phyloP scores from a whole-genome alignment of 768 basidiomycete species.

The Lanmaoa rubissima region DNA sequence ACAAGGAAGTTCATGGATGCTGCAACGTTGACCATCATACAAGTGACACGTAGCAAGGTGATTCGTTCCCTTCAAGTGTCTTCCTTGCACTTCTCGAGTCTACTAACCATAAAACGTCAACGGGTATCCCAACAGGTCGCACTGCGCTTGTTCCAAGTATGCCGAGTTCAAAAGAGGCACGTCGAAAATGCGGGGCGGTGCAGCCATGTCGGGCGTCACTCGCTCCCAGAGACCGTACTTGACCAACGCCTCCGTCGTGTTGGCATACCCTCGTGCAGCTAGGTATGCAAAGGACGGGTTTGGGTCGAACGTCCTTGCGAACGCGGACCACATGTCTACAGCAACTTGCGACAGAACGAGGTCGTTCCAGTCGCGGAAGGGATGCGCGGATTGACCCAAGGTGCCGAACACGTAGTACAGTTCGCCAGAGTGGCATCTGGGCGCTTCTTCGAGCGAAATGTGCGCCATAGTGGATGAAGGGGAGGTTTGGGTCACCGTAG shows the following conservation, averaged over 20 bases:
- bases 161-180: conserved; percentile 4
- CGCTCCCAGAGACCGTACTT: not conserved
- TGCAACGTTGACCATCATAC: not conserved
- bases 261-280: conserved; percentile 40
- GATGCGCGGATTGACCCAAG: conserved; percentile 37
- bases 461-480: conserved; percentile 5
- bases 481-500: conserved; percentile 43
- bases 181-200: conserved; percentile 1
- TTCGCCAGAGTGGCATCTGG: conserved; percentile 32
- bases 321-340: conserved; percentile 46
- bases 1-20: no score
- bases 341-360: conserved; percentile 43
- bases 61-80: not conserved
- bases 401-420: conserved; percentile 34
- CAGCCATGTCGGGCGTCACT: no score
- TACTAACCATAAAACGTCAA: conserved; percentile 1
- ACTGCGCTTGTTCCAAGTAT: conserved; percentile 6
- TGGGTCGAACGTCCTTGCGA: conserved; percentile 47
- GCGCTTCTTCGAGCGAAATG: not conserved
- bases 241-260: conserved; percentile 1
- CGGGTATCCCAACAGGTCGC: conserved; percentile 7
- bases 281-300: conserved; percentile 44
- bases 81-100: not conserved
- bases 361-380: conserved; percentile 48
- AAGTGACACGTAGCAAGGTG: not conserved